These are phyloP conservation scores for Botryosphaeria dothidea DNA, from an alignment of 2,329 filamentous ascomycete genomes.

Conservation along the genomic window DNA sequence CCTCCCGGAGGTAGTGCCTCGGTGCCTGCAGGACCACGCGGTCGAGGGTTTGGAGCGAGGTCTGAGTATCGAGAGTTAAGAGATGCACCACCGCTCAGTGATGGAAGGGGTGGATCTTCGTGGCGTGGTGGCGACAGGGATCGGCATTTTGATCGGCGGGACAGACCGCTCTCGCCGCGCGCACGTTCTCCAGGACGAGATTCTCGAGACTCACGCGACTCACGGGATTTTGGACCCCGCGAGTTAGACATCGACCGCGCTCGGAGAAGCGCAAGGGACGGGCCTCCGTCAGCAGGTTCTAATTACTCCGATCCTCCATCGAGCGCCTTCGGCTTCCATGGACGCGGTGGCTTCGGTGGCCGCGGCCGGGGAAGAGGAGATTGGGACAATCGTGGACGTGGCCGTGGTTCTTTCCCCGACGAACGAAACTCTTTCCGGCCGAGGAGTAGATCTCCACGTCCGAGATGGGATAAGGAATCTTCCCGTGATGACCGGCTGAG, in stretches of 20 bases:
- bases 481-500: slow-evolving; percentile 40
- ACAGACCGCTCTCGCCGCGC: slow-evolving; percentile 62
- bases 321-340: slow-evolving; percentile 33
- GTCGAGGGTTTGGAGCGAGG: slow-evolving; percentile 66
- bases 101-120: slow-evolving; percentile 59
- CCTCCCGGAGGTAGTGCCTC: slow-evolving; percentile 32
- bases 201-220: slow-evolving; percentile 63
- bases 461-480: slow-evolving; percentile 53
- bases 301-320: slow-evolving; percentile 69
- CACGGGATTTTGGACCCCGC: slow-evolving; percentile 59
- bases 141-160: slow-evolving; percentile 55
- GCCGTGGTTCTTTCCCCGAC: slow-evolving; percentile 46
- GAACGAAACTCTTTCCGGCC: slow-evolving; percentile 60
- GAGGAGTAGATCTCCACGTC: slow-evolving; percentile 66
- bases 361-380: slow-evolving; percentile 49
- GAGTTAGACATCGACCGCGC: slow-evolving; percentile 68
- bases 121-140: slow-evolving; percentile 55
- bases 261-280: slow-evolving; percentile 70
- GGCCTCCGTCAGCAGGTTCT: slow-evolving; percentile 70
- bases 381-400: slow-evolving; percentile 54
- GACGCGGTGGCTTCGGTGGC: slow-evolving; percentile 54
- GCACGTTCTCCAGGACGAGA: slow-evolving; percentile 64
- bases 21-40: slow-evolving; percentile 55
- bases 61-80: slow-evolving; percentile 52
- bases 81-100: slow-evolving; percentile 59